Conservation (phyloP, 2,329 filamentous ascomycete species). For the Alternaria brassicicola region DNA sequence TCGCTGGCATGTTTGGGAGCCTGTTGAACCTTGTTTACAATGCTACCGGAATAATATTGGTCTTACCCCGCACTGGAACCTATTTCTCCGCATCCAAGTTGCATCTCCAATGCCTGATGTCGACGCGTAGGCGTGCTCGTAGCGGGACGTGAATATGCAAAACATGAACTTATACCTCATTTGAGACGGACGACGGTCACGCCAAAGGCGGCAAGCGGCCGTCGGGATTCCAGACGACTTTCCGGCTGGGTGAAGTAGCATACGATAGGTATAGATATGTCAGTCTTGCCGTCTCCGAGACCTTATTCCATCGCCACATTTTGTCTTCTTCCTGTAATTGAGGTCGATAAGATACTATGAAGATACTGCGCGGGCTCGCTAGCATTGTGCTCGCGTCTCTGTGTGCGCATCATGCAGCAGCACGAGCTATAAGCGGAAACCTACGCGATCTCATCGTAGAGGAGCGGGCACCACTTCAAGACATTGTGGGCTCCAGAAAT, state of each 20-base stretch:
- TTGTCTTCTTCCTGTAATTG: not conserved
- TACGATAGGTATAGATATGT: not conserved
- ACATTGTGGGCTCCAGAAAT: slow-evolving; percentile 53
- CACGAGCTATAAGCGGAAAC: not conserved
- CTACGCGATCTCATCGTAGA: not conserved
- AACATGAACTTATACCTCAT: not conserved
- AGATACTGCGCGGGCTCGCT: not conserved
- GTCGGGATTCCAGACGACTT: not conserved
- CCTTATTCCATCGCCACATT: too few relatives aligned
- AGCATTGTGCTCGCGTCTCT: not conserved
- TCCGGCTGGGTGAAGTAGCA: not conserved
- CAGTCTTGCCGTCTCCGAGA: not conserved
- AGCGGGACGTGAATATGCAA: not conserved
- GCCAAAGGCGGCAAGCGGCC: not conserved
- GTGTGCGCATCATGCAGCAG: not conserved
- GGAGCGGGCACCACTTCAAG: slow-evolving; percentile 51
- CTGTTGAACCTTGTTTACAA: not conserved
- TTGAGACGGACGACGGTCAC: not conserved
- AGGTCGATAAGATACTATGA: not conserved
- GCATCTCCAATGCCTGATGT: not conserved
- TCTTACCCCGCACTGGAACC: not conserved
- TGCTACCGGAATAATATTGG: not conserved
- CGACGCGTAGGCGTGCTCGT: not conserved
- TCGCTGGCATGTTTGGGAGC: too few relatives aligned
- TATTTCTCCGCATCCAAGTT: not conserved